Base-by-base conservation (phyloP, 768 basidiomycete genomes). In the Steccherinum ochraceum region DNA sequence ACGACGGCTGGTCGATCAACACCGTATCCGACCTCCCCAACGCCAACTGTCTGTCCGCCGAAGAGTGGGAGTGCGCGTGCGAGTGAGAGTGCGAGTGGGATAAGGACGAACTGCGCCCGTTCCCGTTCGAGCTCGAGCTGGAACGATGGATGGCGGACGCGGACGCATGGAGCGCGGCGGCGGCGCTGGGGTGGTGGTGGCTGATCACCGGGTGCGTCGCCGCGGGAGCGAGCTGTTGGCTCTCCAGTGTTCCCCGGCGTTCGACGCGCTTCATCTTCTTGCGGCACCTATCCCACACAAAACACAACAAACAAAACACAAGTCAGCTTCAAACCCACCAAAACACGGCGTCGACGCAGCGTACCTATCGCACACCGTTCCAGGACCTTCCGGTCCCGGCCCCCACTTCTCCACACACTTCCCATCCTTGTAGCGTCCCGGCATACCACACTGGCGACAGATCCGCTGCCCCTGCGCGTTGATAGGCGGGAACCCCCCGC, bases 351-450 rank as follows among this genome's bases (percentile, higher is more conserved):
- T 50, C 42, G 39, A 49, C 25, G 12, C 16, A 3, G 68, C 76
- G 56, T 60, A 83, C 77, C 87, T 71, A 71, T 90, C 88, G 60
- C 87, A 90, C 0, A 90, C 87, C 0, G 88, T 90, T 19, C 87
- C 88, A 46, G 88, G 88, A 0, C 88, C 88, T 66, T 83, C 78
- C 44, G 88, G 88, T 3, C 88, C 88, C 20, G 88, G 87, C 1
- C 88, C 88, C 88, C 88, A 90, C 65, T 90, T 90, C 61, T 90
- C 88, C 47, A 90, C 87, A 62, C 88, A 90, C 57, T 88, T 88
- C 7, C 83, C 85, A 19, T 90, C 88, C 69, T 89, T 89, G 69
- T 89, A 90, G 1, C 87, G 71, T 0, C 88, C 88, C 0, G 80
- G 71, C 40, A 83, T 67, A 0, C 85, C 85, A 58, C 88, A 90